Conservation (phyloP, 2,329 filamentous ascomycete genomes). For the Thielaviopsis punctulata region DNA sequence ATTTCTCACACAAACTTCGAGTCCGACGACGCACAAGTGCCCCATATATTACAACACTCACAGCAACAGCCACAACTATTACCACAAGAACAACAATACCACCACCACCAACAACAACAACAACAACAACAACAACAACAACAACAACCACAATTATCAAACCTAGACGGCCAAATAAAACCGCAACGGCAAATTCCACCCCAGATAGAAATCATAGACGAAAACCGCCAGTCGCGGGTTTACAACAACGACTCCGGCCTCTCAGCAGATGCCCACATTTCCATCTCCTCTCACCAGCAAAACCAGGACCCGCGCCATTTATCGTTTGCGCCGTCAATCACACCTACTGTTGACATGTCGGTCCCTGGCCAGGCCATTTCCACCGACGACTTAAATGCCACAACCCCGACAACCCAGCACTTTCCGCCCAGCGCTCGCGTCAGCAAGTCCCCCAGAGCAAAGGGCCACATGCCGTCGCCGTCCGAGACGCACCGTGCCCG, state of each 20-base stretch:
- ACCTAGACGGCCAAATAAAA: background rate
- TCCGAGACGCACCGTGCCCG: constrained; percentile 54
- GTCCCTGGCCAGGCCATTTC: constrained; percentile 10
- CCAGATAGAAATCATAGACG: constrained; percentile 11
- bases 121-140: background rate
- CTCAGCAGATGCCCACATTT: constrained; percentile 4
- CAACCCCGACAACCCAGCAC: constrained; percentile 7
- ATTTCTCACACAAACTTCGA: background rate
- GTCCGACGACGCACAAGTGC: background rate
- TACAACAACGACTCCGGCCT: constrained; percentile 5
- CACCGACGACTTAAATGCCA: constrained; percentile 8
- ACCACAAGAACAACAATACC: background rate
- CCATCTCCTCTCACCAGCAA: constrained; percentile 5
- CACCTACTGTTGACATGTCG: constrained; percentile 8
- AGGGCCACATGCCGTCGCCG: constrained; percentile 10
- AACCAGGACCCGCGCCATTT: constrained; percentile 10
- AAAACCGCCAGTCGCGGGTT: constrained; percentile 9
- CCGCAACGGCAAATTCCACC: constrained; percentile 3
- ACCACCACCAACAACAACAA: background rate
- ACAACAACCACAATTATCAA: background rate
- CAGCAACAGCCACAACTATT: background rate
- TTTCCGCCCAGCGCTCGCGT: constrained; percentile 7
- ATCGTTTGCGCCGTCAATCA: constrained; percentile 9
- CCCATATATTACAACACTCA: background rate
- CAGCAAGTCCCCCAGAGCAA: constrained; percentile 8